Conservation (phyloP, 768 basidiomycete genomes). For the Trametes villosa region DNA sequence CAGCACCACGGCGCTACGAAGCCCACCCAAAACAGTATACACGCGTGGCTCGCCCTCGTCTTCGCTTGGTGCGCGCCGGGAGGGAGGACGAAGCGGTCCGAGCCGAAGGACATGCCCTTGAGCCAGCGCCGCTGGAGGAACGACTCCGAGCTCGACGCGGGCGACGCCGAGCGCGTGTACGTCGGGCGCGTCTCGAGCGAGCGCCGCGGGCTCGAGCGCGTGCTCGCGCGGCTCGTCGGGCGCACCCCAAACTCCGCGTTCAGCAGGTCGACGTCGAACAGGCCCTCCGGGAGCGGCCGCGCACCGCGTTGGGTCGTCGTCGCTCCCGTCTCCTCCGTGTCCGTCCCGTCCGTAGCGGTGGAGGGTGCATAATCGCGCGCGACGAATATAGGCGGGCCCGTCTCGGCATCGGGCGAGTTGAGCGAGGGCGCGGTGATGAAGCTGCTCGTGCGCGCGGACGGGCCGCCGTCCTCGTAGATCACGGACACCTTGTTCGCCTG, state of each 20-base stretch:
- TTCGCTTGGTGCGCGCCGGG: background rate
- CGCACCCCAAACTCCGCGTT: conserved; percentile 1
- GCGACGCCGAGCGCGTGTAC: conserved; percentile 19
- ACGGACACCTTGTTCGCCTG: conserved; percentile 33
- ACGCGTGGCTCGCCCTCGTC: conserved; percentile 24
- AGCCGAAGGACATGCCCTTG: conserved; percentile 30
- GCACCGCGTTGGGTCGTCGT: conserved; percentile 2
- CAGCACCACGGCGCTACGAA: conserved; percentile 76
- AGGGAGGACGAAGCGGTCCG: conserved; percentile 18
- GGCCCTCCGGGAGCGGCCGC: conserved; percentile 16
- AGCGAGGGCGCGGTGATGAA: conserved; percentile 39
- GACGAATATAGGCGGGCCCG: conserved; percentile 10
- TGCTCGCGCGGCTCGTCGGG: conserved; percentile 14
- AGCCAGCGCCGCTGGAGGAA: conserved; percentile 37
- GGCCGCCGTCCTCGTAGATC: conserved; percentile 38
- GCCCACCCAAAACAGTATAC: conserved; percentile 74
- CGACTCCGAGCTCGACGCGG: conserved; percentile 24
- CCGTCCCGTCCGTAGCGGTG: conserved; percentile 7
- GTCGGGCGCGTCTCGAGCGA: conserved; percentile 13
- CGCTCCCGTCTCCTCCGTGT: conserved; percentile 9
- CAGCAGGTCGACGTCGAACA: conserved; percentile 18
- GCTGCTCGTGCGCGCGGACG: conserved; percentile 33
- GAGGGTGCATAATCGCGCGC: conserved; percentile 19
- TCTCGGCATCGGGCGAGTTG: conserved; percentile 22
- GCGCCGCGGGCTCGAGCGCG: conserved; percentile 19